These are phyloP conservation scores for Pythium brachiatum DNA, from an alignment of 352 stramenopile genomes.

Conservation along the genomic window DNA sequence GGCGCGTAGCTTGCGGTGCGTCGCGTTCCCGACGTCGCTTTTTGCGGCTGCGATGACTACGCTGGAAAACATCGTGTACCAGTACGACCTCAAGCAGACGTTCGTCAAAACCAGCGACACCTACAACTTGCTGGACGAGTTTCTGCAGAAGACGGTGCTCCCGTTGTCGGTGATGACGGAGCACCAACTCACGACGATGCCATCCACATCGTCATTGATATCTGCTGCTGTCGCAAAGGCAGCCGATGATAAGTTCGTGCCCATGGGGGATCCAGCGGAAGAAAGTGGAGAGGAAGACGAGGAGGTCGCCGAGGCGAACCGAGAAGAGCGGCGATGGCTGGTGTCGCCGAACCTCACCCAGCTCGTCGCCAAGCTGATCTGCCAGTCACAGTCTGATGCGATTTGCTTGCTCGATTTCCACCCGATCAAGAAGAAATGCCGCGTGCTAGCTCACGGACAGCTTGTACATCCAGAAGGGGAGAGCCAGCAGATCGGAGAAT, in stretches of 20 bases:
- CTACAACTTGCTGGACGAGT: conserved; percentile 37
- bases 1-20: conserved; percentile 39
- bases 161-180: conserved; percentile 27
- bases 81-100: conserved; percentile 53
- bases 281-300: conserved; percentile 23
- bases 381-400: conserved; percentile 28
- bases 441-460: conserved; percentile 27
- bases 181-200: conserved; percentile 21
- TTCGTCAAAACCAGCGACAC: conserved; percentile 30
- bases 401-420: conserved; percentile 52
- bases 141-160: conserved; percentile 35
- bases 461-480: neutral
- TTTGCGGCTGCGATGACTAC: conserved; percentile 50
- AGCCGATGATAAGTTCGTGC: conserved; percentile 1
- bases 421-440: conserved; percentile 37
- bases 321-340: conserved; percentile 31
- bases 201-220: conserved; percentile 14
- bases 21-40: conserved; percentile 49
- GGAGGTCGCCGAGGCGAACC: conserved; percentile 17
- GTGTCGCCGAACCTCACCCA: conserved; percentile 35
- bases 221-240: conserved; percentile 1
- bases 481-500: neutral
- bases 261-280: neutral
- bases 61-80: conserved; percentile 67
- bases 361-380: conserved; percentile 29